Base-by-base conservation (phyloP, 345 rosid species). In the Geranium rotundifolium region DNA sequence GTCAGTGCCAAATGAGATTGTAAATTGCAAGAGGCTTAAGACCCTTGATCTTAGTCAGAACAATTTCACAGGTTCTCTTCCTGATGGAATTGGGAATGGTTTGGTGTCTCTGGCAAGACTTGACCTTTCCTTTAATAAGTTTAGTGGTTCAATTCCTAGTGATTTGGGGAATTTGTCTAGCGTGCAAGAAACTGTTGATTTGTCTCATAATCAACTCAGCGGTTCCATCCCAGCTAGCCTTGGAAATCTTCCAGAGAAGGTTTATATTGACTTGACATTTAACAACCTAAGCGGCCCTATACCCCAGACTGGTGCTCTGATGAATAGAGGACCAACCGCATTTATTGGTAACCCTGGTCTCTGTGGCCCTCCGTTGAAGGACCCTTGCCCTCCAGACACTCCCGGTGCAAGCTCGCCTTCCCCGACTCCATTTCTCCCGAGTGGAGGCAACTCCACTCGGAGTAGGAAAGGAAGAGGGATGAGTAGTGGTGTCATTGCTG, bases 251-350 rank as follows among this genome's bases (percentile, higher is more conserved):
- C 96, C 95, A 15, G 95, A 90, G 77, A 93, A 88, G 81, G 99
- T 93, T 59, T 93, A 93, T 70, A 86, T 90, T 68, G 97, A 90
- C 75, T 77, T 93, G 41, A 85, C 96, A 63, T 84, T 77, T 60
- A 93, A 93, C 70, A 84, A 90, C 64, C 83, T 93, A 77, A 84
- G 86, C 50, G 99, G 97, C 67, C 85, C 97, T 17, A 90, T 93
- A 76, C 97, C 99, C 65, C 99, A 86, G 67, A 93, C 80, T 37
- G 99, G 96, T 66, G 92, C 96, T 68, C 80, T 90, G 5, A 83
- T 90, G 88, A 93, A 88, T 71, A 77, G 96, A 75, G 96, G 99
- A 59, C 95, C 95, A 7, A 90, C 97, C 15, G 96, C 97, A 59
- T 90, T 93, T 76, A 79, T 88, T 34, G 92, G 95, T 19, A 93